Evolutionary conservation across 179 eudicot genomes (phyloP), one percentile per base, ranked within the genome.

Genomic region (Spergularia azorica): DNA sequence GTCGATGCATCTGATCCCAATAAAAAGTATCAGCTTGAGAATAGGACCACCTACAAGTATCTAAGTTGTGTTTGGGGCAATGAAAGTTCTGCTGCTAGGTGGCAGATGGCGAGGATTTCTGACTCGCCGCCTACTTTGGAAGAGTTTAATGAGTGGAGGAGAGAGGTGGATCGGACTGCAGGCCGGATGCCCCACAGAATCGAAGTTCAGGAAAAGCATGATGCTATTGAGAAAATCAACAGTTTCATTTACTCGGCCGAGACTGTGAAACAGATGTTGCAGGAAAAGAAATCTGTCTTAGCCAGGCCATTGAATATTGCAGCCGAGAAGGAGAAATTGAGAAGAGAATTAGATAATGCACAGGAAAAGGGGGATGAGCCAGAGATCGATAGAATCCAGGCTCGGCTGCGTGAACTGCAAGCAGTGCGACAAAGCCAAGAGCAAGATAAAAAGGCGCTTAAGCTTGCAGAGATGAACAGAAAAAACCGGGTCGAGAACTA

Each of bases 91-190:
- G 94, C 97, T 83, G 98, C 98, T 46, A 85, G 97, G 88, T 94
- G 97, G 98, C 98, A 92, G 87, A 94, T 94, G 97, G 94, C 96
- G 41, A 90, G 92, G 91, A 70, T 90, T 68, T 94, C 98, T 4
- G 98, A 94, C 76, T 88, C 97, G 9, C 85, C 89, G 13, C 97
- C 98, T 8, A 9, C 85, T 14, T 79, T 77, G 79, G 92, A 90
- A 32, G 98, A 94, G 86, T 94, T 81, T 76, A 89, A 88, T 41
- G 92, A 92, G 78, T 92, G 97, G 97, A 86, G 85, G 6, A 78
- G 81, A 79, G 98, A 94, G 78, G 94, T 94, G 41, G 93, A 87
- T 64, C 90, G 90, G 18, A 82, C 78, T 77, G 88, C 89, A 9
- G 97, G 96, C 9, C 82, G 90, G 63, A 89, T 89, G 96, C 97